phyloP scores from a whole-genome alignment of 192 early-diverging fungal species.

The Coemansia furcata region DNA sequence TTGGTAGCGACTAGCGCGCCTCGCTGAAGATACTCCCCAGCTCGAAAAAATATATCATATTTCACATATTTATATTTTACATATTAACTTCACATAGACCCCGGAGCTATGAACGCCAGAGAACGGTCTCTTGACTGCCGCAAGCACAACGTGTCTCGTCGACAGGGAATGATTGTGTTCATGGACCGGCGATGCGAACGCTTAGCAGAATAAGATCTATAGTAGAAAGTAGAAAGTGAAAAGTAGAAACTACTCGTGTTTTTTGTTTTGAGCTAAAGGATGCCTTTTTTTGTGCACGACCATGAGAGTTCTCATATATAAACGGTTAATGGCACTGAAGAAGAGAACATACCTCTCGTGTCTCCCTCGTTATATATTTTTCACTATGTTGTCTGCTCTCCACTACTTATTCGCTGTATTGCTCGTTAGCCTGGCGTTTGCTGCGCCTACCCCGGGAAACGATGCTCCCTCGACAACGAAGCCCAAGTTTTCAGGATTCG shows the following conservation, averaged over 20 bases:
- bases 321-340: background rate
- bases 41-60: too few relatives aligned
- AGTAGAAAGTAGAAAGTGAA: background rate
- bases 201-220: background rate
- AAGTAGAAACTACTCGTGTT: too few relatives aligned
- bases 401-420: background rate
- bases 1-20: too few relatives aligned
- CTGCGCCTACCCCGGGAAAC: background rate
- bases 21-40: too few relatives aligned
- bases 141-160: slow-evolving; percentile 55
- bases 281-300: background rate
- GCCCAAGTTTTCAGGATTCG: background rate
- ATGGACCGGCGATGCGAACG: slow-evolving; percentile 7
- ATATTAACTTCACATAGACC: too few relatives aligned
- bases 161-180: slow-evolving; percentile 15
- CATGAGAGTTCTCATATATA: background rate
- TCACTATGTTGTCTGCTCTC: background rate
- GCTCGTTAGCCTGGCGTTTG: background rate
- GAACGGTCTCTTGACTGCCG: slow-evolving; percentile 86
- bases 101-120: slow-evolving; percentile 89
- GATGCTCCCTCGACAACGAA: background rate
- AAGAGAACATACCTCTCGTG: background rate
- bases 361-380: background rate
- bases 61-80: too few relatives aligned
- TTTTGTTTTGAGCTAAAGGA: background rate